Percentiles rank a stretch among this genome's conserved stretches.
These are phyloP conservation scores for Allium fistulosum DNA, from an alignment of 106 monocot genomes.

Conservation along the genomic window DNA sequence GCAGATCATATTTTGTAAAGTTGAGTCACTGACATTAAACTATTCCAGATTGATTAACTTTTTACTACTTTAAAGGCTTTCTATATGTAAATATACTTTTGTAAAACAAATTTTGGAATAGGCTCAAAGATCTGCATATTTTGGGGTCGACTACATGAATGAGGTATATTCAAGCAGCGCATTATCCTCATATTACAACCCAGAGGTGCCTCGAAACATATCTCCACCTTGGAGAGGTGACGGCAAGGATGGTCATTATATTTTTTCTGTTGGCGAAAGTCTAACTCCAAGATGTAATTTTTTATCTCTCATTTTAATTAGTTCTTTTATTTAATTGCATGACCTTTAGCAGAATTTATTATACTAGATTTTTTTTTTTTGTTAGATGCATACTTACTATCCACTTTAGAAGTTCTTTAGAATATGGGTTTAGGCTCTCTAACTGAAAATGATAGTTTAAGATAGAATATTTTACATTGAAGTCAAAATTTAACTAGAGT, in stretches of 20 bases:
- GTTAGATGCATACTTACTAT: neutral
- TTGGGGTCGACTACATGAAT: too few relatives aligned
- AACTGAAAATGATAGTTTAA: too few relatives aligned
- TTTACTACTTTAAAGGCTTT: neutral
- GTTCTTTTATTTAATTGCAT: neutral
- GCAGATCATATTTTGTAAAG: too few relatives aligned
- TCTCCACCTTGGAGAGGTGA: slow-evolving; percentile 91
- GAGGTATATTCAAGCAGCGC: too few relatives aligned
- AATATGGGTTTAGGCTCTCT: too few relatives aligned
- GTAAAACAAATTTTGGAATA: too few relatives aligned
- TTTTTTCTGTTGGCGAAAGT: slow-evolving; percentile 73
- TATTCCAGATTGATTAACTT: too few relatives aligned
- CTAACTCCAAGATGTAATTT: slow-evolving; percentile 77
- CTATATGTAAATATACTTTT: too few relatives aligned
- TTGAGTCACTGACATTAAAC: too few relatives aligned
- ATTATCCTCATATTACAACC: slow-evolving; percentile 32
- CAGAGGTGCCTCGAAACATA: slow-evolving; percentile 26
- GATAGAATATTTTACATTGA: neutral
- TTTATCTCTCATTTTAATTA: neutral
- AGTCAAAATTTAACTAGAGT: neutral
- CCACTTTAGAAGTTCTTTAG: neutral
- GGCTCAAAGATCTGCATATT: too few relatives aligned
- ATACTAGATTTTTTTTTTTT: neutral
- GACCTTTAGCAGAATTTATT: neutral
- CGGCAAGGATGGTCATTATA: slow-evolving; percentile 94